Evolutionary conservation across 2,329 filamentous ascomycete species (phyloP).

Genomic region (Apiospora kogelbergensis): DNA sequence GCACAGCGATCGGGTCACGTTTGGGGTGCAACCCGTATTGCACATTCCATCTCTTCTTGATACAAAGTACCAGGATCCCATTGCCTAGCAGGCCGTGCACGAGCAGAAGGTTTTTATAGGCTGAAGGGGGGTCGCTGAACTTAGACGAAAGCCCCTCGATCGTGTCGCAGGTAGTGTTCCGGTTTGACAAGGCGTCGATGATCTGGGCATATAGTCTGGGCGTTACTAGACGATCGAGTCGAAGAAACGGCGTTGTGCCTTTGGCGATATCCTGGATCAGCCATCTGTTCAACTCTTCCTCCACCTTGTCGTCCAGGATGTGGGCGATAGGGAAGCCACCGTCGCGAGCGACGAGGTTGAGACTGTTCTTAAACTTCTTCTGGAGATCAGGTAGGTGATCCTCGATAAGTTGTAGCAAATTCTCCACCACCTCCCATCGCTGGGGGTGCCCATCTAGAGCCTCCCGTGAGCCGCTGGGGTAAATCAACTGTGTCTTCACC

Average conservation of each 20-base stretch:
- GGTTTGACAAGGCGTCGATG: conserved; percentile 22
- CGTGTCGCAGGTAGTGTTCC: conserved; percentile 18
- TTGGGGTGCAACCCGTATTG: conserved; percentile 53
- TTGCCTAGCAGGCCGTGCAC: conserved; percentile 63
- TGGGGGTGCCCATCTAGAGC: conserved; percentile 52
- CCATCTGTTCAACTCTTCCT: conserved; percentile 40
- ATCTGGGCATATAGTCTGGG: too few species aligned
- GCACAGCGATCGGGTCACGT: conserved; percentile 58
- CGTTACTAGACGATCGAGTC: conserved; percentile 34
- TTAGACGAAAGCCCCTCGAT: conserved; percentile 30
- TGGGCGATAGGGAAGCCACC: conserved; percentile 55
- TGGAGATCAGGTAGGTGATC: conserved; percentile 25
- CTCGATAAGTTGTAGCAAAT: conserved; percentile 37
- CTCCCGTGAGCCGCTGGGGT: conserved; percentile 50
- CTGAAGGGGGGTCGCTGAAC: conserved; percentile 10
- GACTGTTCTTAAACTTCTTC: conserved; percentile 19
- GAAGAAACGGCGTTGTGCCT: conserved; percentile 27
- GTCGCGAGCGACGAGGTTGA: too few species aligned
- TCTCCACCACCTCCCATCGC: conserved; percentile 48
- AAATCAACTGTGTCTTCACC: conserved; percentile 56
- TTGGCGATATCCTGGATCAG: conserved; percentile 42
- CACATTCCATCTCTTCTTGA: conserved; percentile 68
- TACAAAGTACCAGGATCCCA: conserved; percentile 55
- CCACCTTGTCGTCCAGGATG: conserved; percentile 49
- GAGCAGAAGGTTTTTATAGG: conserved; percentile 45